phyloP scores from a whole-genome alignment of 495 filamentous ascomycete genomes.

The Talaromyces borbonicus region DNA sequence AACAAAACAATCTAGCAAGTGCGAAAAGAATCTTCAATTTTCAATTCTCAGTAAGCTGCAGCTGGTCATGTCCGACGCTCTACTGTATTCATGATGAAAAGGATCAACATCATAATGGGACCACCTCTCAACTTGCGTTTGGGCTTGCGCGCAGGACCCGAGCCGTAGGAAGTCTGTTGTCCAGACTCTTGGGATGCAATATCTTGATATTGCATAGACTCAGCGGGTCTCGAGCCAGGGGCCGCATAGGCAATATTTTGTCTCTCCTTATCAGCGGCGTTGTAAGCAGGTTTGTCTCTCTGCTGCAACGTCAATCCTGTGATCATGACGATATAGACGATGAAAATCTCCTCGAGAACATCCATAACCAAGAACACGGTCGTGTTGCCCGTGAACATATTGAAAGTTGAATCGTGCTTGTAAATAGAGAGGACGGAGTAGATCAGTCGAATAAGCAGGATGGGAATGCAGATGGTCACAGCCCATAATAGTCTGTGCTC shows the following conservation, averaged over 20 bases:
- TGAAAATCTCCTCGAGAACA: constrained; percentile 28
- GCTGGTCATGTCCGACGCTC: neutral
- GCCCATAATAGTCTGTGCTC: constrained; percentile 29
- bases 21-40: neutral
- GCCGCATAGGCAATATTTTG: neutral
- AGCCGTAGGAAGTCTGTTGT: neutral
- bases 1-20: too few relatives aligned
- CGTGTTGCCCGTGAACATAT: constrained; percentile 20
- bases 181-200: neutral
- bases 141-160: neutral
- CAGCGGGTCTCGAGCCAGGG: neutral
- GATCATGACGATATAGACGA: constrained; percentile 20
- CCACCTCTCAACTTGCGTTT: neutral
- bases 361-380: constrained; percentile 29
- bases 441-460: constrained; percentile 32
- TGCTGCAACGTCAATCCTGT: constrained; percentile 24
- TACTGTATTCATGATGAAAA: constrained; percentile 1
- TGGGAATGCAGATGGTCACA: constrained; percentile 22
- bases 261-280: neutral
- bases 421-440: constrained; percentile 28
- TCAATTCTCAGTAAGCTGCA: too few relatives aligned
- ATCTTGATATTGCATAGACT: neutral
- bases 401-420: constrained; percentile 22
- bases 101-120: constrained; percentile 1
- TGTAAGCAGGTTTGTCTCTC: neutral